Conservation (phyloP, 2,329 filamentous ascomycete species). For the Niveomyces coronatus region DNA sequence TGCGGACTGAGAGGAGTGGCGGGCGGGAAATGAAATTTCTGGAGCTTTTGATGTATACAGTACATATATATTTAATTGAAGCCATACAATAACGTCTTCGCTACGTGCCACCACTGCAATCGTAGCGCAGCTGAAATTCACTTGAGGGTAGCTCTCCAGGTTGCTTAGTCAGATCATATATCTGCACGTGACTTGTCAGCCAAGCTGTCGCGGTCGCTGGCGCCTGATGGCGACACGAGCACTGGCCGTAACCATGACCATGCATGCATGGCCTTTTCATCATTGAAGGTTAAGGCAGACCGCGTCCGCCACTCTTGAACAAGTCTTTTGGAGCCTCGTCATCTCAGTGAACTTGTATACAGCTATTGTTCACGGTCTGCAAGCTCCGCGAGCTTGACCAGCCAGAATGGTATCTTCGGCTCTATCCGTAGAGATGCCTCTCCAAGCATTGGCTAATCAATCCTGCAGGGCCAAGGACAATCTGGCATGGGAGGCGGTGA, state of each 20-base stretch:
- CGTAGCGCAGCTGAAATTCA: too few relatives aligned
- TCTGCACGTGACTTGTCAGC: slow-evolving; percentile 21
- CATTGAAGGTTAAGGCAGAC: slow-evolving; percentile 15
- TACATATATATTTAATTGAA: too few relatives aligned
- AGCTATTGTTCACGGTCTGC: neutral
- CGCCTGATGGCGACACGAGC: slow-evolving; percentile 26
- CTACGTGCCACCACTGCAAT: too few relatives aligned
- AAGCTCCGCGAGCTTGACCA: slow-evolving; percentile 20
- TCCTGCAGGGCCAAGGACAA: slow-evolving; percentile 63
- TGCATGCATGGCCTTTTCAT: slow-evolving; percentile 21
- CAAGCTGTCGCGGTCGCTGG: slow-evolving; percentile 35
- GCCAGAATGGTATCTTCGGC: slow-evolving; percentile 23
- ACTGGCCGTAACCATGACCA: slow-evolving; percentile 23
- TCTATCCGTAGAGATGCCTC: neutral
- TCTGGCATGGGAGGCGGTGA: slow-evolving; percentile 78
- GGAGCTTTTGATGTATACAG: too few relatives aligned
- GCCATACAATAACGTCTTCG: too few relatives aligned
- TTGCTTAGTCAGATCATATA: slow-evolving; percentile 6
- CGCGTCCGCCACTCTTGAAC: too few relatives aligned
- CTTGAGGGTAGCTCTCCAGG: neutral
- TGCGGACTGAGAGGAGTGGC: too few relatives aligned
- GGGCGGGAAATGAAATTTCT: too few relatives aligned
- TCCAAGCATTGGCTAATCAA: slow-evolving; percentile 9
- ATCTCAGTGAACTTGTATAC: neutral
- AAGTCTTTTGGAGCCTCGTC: too few relatives aligned